These are phyloP conservation scores for Coniochaeta sp. DNA, from an alignment of 2,329 filamentous ascomycete genomes.

Conservation along the genomic window DNA sequence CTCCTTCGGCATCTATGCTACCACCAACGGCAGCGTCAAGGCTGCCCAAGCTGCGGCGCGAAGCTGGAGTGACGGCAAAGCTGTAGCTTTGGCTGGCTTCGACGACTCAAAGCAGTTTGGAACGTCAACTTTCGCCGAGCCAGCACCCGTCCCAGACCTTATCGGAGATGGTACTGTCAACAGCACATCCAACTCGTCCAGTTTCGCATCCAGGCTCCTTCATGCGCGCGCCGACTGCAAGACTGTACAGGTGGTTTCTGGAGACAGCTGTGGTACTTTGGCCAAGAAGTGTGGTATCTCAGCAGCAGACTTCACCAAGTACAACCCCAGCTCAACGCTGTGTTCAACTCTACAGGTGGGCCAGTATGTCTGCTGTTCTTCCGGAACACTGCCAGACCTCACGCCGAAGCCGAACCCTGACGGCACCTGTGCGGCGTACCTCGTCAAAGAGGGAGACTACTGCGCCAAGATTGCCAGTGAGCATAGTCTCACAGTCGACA, in stretches of 20 bases:
- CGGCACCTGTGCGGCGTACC: slow-evolving; percentile 26
- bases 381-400: slow-evolving; percentile 24
- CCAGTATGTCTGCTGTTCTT: slow-evolving; percentile 28
- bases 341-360: slow-evolving; percentile 23
- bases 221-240: slow-evolving; percentile 4
- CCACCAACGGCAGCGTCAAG: background rate
- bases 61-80: background rate
- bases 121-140: background rate
- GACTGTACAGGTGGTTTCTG: background rate
- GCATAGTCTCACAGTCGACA: background rate
- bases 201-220: background rate
- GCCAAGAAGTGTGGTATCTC: background rate
- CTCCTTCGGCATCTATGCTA: background rate
- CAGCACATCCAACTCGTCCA: background rate
- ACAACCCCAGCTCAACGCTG: slow-evolving; percentile 16
- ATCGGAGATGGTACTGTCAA: background rate
- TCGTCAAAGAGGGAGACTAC: slow-evolving; percentile 20
- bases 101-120: background rate
- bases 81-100: background rate
- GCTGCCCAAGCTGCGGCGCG: background rate
- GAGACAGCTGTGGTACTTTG: background rate
- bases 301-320: slow-evolving; percentile 14
- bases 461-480: background rate
- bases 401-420: slow-evolving; percentile 24
- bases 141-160: background rate